Conservation (phyloP, 345 rosid genomes). For the Hibiscus trionum region DNA sequence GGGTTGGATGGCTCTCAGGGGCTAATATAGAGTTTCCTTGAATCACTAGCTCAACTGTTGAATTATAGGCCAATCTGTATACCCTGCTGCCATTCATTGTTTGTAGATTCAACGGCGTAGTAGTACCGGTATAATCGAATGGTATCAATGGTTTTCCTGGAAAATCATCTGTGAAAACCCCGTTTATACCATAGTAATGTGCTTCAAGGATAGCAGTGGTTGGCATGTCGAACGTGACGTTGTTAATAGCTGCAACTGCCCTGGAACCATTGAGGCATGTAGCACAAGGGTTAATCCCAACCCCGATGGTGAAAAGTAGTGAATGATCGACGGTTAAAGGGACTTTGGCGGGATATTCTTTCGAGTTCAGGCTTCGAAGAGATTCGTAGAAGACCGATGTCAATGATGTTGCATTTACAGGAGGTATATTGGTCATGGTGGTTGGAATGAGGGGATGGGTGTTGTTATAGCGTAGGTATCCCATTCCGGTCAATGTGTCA, state of each 20-base stretch:
- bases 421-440: conserved; percentile 34
- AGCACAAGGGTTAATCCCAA: conserved; percentile 55
- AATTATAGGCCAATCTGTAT: conserved; percentile 47
- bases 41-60: conserved; percentile 57
- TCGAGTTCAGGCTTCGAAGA: conserved; percentile 59
- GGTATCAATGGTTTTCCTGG: conserved; percentile 41
- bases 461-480: conserved; percentile 36
- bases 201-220: conserved; percentile 49
- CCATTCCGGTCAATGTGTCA: conserved; percentile 32
- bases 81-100: conserved; percentile 57
- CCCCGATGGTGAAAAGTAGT: conserved; percentile 41
- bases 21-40: conserved; percentile 64
- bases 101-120: conserved; percentile 25
- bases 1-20: conserved; percentile 68
- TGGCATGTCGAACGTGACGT: conserved; percentile 57
- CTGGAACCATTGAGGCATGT: conserved; percentile 46
- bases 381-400: conserved; percentile 25
- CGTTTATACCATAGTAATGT: conserved; percentile 49
- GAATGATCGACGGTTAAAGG: conserved; percentile 48
- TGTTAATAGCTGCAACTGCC: conserved; percentile 41
- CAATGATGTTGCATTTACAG: conserved; percentile 47
- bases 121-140: conserved; percentile 47
- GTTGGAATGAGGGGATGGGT: conserved; percentile 28
- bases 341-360: conserved; percentile 41
- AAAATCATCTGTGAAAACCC: conserved; percentile 66